Evolutionary conservation across 2,329 filamentous ascomycete genomes (phyloP), one percentile per base, ranked within the genome.

Genomic region (Stagonosporopsis rhizophila): DNA sequence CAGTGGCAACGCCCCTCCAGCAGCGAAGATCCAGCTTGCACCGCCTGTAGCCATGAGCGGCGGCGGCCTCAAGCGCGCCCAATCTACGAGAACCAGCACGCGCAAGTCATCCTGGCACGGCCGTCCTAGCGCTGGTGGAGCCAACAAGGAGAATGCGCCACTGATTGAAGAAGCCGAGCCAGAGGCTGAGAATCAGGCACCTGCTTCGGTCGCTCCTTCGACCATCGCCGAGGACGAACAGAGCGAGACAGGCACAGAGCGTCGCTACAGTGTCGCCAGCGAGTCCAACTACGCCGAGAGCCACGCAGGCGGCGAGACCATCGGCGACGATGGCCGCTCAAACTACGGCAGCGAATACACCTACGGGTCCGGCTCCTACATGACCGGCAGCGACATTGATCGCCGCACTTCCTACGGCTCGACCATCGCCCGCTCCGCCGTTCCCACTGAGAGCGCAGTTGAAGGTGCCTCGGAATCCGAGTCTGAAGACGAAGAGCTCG

Each of bases 1-100:
- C 66, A 91, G 87, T 50, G 88, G 89, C 72, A 94, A 95, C 69
- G 81, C 85, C 30, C 81, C 87, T 6, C 79, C 76, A 38, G 76
- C 78, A 32, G 73, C 72, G 52, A 68, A 79, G 78, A 72, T 71
- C 6, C 78, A 70, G 49, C 62, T 69, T 19, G 67, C 52, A 48
- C 63, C 41, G 68, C 75, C 58, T 66, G 44, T 50, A 3, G 46
- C 58, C 9, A 64, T 53, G 34, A 75, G 75, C 44, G 78, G 75
- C 23, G 70, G 79, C 38, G 86, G 85, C 42, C 81, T 96, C 62
- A 78, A 78, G 66, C 75, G 76, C 30, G 75, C 73, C 51, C 76
- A 78, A 41, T 76, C 73, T 12, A 76, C 78, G 38, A 76, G 76
- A 61, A 76, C 71, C 1, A 70, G 60, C 32, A 69, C 71, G 37